A percentile compares a stretch with the other conserved stretches of the same genome.
These are phyloP conservation scores for Puccinellia tenuiflora DNA, from an alignment of 176 grass and related monocot genomes.

Conservation along the genomic window DNA sequence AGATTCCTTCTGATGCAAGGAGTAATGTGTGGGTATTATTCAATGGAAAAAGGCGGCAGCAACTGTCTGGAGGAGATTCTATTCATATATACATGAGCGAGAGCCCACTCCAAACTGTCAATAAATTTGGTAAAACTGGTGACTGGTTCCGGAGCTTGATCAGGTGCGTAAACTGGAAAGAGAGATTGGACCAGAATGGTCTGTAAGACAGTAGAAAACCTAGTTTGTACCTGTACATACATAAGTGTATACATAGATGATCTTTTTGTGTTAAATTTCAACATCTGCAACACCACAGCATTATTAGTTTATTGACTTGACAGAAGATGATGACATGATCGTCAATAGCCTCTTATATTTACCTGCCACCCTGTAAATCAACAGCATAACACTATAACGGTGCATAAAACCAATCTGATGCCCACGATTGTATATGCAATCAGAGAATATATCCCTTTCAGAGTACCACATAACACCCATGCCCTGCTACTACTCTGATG, in stretches of 20 bases:
- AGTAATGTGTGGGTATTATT: conserved; percentile 94
- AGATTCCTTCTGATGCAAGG: conserved; percentile 90
- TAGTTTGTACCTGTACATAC: conserved; percentile 18
- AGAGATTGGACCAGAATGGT: conserved; percentile 79
- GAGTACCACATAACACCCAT: not conserved
- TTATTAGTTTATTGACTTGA: too few species aligned
- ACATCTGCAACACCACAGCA: too few species aligned
- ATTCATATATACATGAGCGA: conserved; percentile 86
- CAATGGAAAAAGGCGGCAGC: conserved; percentile 88
- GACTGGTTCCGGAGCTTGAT: conserved; percentile 96
- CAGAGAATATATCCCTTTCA: not conserved
- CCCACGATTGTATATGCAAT: too few species aligned
- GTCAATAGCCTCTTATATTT: too few species aligned
- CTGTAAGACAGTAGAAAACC: not conserved
- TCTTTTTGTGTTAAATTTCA: not conserved
- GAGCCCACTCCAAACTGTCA: conserved; percentile 89
- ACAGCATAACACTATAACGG: too few species aligned
- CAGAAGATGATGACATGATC: too few species aligned
- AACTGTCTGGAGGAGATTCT: conserved; percentile 84
- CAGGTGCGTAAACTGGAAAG: conserved; percentile 96
- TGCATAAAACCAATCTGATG: too few species aligned
- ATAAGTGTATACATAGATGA: conserved; percentile 6
- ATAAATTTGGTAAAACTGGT: conserved; percentile 91
- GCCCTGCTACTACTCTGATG: not conserved
- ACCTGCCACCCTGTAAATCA: too few species aligned